Evolutionary conservation across 495 filamentous ascomycete genomes (phyloP).

Genomic region (Hypoxylon cercidicola): DNA sequence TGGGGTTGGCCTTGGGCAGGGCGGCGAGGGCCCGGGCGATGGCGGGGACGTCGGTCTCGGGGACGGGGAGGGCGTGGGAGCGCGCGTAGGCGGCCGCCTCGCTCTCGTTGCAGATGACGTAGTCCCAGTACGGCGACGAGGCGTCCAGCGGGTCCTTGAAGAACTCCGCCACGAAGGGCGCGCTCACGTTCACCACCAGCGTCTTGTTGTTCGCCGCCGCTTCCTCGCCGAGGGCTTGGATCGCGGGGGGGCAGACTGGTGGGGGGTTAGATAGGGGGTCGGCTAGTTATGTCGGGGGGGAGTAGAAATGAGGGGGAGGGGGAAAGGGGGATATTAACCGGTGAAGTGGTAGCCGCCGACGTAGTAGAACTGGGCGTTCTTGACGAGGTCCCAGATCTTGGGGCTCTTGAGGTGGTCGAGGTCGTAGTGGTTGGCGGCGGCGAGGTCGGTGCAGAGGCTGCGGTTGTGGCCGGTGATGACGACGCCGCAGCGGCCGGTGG

Average conservation of each 20-base stretch:
- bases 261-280: slow-evolving; percentile 9
- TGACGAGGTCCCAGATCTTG: slow-evolving; percentile 88
- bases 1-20: slow-evolving; percentile 88
- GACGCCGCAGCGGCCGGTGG: slow-evolving; percentile 94
- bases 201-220: slow-evolving; percentile 88
- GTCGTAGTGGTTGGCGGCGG: slow-evolving; percentile 96
- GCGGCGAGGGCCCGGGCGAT: slow-evolving; percentile 87
- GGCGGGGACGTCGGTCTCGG: slow-evolving; percentile 78
- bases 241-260: slow-evolving; percentile 86
- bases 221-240: slow-evolving; percentile 87
- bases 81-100: slow-evolving; percentile 89
- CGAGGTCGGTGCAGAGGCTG: slow-evolving; percentile 93
- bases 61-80: slow-evolving; percentile 71
- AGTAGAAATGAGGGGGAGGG: background rate
- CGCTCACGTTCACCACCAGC: slow-evolving; percentile 89
- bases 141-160: slow-evolving; percentile 95
- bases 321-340: slow-evolving; percentile 39
- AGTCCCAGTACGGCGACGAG: slow-evolving; percentile 90
- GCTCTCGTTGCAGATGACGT: slow-evolving; percentile 95
- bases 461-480: slow-evolving; percentile 96
- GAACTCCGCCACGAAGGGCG: slow-evolving; percentile 95
- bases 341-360: slow-evolving; percentile 84
- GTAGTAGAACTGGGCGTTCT: slow-evolving; percentile 88
- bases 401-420: slow-evolving; percentile 91
- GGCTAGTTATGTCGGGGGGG: background rate